phyloP scores from a whole-genome alignment of 2,329 filamentous ascomycete genomes.

The Neurospora crassa region DNA sequence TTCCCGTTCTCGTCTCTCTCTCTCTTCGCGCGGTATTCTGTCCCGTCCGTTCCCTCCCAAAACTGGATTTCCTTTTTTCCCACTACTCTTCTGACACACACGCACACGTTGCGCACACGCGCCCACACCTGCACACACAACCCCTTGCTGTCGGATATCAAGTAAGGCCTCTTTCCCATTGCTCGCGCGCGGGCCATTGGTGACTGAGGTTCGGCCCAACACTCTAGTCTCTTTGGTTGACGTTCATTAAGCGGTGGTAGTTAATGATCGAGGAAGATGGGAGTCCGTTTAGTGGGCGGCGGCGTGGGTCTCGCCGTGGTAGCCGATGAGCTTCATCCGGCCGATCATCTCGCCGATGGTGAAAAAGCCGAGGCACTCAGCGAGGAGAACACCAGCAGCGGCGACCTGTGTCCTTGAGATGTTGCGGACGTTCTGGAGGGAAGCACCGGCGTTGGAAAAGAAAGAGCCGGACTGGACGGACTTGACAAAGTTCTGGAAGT shows the following conservation, averaged over 20 bases:
- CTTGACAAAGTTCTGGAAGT: slow-evolving; percentile 69
- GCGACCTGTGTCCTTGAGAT: slow-evolving; percentile 62
- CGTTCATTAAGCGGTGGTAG: background rate
- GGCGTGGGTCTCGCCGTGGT: slow-evolving; percentile 59
- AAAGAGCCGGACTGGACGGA: slow-evolving; percentile 30
- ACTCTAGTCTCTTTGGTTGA: background rate
- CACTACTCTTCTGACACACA: slow-evolving; percentile 20
- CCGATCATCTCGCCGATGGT: slow-evolving; percentile 96
- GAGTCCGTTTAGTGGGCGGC: slow-evolving; percentile 46
- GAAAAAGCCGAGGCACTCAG: slow-evolving; percentile 93
- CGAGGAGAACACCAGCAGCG: slow-evolving; percentile 65
- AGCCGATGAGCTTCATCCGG: slow-evolving; percentile 89
- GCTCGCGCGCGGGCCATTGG: background rate
- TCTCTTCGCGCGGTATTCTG: background rate
- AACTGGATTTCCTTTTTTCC: background rate
- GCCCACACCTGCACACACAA: slow-evolving; percentile 1
- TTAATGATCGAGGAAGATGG: background rate
- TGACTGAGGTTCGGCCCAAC: background rate
- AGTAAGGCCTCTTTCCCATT: background rate
- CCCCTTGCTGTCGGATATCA: background rate
- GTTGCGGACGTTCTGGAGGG: slow-evolving; percentile 48
- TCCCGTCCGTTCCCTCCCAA: background rate
- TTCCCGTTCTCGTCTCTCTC: background rate
- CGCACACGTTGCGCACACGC: background rate
- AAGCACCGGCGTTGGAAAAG: slow-evolving; percentile 31